Base-by-base conservation (phyloP, 441 rosid genomes). In the Aquilaria agallochum region DNA sequence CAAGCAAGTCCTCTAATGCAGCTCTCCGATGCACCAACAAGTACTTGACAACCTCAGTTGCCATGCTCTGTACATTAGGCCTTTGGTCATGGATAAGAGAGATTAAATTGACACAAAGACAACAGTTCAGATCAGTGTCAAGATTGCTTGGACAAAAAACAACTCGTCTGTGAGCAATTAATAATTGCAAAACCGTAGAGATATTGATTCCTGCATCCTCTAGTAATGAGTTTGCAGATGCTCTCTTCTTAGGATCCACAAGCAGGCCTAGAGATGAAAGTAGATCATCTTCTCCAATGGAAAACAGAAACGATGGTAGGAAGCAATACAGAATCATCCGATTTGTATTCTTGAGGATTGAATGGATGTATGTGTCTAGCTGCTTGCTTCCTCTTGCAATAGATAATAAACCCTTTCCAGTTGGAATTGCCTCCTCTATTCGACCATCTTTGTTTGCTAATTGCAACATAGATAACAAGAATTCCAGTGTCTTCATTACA, bases 371-470 rank as follows among this genome's bases (percentile, higher is more conserved):
- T 65, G 92, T 88, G 77, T 94, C 99, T 73, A 94, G 94, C 70
- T 88, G 98, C 77, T 72, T 81, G 76, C 74, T 87, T 74, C 96
- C 88, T 80, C 98, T 89, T 64, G 83, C 82, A 66, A 94, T 90
- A 50, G 98, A 88, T 59, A 96, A 76, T 63, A 94, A 89, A 73
- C 99, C 79, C 80, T 88, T 96, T 74, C 99, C 99, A 3, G 83
- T 72, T 48, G 96, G 99, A 72, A 87, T 78, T 65, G 89, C 90
- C 67, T 82, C 97, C 82, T 96, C 99, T 77, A 96, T 92, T 55
- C 88, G 85, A 49, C 99, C 98, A 85, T 94, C 92, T 84, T 96
- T 93, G 75, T 96, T 94, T 58, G 97, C 99, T 77, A 96, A 76
- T 65, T 89, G 99, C 74, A 96, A 79, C 97, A 96, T 87, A n/a